Conservation (phyloP, 2,329 filamentous ascomycete genomes). For the Coleophoma crateriformis region DNA sequence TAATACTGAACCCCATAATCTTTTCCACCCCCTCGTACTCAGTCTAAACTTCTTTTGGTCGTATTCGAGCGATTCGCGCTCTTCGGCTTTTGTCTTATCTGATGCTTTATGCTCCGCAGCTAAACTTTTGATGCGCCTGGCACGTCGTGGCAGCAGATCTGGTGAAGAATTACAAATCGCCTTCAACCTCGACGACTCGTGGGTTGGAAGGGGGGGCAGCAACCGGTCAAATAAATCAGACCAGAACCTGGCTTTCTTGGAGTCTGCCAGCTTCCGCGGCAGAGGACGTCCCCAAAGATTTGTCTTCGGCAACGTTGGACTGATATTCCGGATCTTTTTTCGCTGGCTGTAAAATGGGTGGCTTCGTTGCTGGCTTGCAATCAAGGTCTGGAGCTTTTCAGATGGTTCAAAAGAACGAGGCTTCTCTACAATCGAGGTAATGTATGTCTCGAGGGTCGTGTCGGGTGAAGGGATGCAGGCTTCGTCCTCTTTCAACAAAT, state of each 20-base stretch:
- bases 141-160: slow-evolving; percentile 19
- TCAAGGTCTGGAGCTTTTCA: slow-evolving; percentile 15
- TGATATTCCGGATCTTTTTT: slow-evolving; percentile 7
- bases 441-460: slow-evolving; percentile 30
- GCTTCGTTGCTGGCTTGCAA: slow-evolving; percentile 17
- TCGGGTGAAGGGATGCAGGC: slow-evolving; percentile 33
- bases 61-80: neutral
- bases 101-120: neutral
- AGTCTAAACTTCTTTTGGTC: too few relatives aligned
- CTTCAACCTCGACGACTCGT: slow-evolving; percentile 52
- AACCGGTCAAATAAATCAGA: slow-evolving; percentile 36
- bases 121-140: neutral
- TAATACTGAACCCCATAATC: slow-evolving; percentile 43
- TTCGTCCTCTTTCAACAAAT: slow-evolving; percentile 27
- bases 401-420: neutral
- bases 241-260: slow-evolving; percentile 44
- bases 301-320: slow-evolving; percentile 33
- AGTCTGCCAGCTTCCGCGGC: slow-evolving; percentile 31
- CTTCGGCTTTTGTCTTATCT: neutral
- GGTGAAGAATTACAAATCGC: slow-evolving; percentile 6
- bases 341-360: slow-evolving; percentile 5
- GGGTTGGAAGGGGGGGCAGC: slow-evolving; percentile 46
- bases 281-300: slow-evolving; percentile 46
- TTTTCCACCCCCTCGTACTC: slow-evolving; percentile 25
- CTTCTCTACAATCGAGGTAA: slow-evolving; percentile 5